These are phyloP conservation scores for Eucalyptus dawsonii DNA, from an alignment of 345 rosid species.

Conservation along the genomic window DNA sequence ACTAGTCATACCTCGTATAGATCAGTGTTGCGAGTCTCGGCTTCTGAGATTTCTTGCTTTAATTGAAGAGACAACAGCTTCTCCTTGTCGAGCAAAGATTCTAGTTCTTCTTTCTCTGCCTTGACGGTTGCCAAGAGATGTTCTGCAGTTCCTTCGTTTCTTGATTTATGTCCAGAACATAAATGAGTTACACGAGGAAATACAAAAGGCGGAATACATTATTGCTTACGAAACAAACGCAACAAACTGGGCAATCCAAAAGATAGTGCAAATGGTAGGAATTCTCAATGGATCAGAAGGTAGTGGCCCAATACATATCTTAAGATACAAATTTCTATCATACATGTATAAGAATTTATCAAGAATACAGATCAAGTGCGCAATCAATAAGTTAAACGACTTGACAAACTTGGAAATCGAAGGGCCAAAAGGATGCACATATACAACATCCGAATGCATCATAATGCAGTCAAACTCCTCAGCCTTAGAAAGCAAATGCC, in stretches of 20 bases:
- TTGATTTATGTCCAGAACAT: constrained; percentile 29
- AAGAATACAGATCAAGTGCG: neutral
- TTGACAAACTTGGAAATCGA: neutral
- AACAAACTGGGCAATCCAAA: neutral
- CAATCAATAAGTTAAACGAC: neutral
- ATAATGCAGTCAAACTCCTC: neutral
- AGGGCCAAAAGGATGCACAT: neutral
- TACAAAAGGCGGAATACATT: neutral
- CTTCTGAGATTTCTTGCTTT: constrained; percentile 71
- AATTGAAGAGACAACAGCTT: constrained; percentile 50
- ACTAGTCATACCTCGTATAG: constrained; percentile 49
- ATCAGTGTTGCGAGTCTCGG: constrained; percentile 53
- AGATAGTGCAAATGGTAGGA: neutral
- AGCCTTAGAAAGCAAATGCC: neutral
- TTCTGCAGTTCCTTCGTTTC: constrained; percentile 34
- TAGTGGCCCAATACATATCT: neutral
- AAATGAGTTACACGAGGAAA: neutral
- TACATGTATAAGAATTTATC: neutral
- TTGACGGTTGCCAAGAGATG: constrained; percentile 37
- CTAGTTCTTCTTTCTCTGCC: constrained; percentile 75
- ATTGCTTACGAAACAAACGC: neutral
- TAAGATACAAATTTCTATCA: neutral
- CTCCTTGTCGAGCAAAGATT: constrained; percentile 61
- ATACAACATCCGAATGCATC: neutral
- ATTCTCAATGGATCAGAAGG: neutral